These are phyloP conservation scores for Trametopsis cervina DNA, from an alignment of 768 basidiomycete genomes.

Conservation along the genomic window DNA sequence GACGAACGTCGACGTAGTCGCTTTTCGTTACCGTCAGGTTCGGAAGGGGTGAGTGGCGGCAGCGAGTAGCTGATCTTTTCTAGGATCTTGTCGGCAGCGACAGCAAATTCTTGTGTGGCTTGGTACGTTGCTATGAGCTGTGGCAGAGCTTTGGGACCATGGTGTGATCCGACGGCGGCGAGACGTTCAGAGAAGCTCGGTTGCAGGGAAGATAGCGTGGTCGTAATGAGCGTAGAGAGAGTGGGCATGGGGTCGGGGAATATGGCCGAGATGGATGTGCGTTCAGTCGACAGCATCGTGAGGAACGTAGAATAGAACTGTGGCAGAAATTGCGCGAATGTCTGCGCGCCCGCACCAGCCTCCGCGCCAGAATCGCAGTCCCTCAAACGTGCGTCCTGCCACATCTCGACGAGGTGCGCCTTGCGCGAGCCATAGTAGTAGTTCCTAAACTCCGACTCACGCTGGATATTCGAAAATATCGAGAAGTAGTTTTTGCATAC, in stretches of 20 bases:
- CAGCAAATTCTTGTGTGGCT: constrained; percentile 79
- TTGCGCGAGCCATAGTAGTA: constrained; percentile 90
- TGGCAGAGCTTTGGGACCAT: constrained; percentile 55
- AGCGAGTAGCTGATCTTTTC: constrained; percentile 50
- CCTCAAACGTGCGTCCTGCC: constrained; percentile 53
- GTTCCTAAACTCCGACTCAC: constrained; percentile 87
- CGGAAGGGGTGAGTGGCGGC: constrained; percentile 12
- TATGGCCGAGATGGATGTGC: constrained; percentile 68
- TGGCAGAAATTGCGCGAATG: constrained; percentile 63
- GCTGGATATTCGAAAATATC: constrained; percentile 87
- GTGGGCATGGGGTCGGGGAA: constrained; percentile 80
- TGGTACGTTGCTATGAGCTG: constrained; percentile 68
- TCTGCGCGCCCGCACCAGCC: constrained; percentile 22
- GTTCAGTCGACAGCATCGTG: constrained; percentile 60
- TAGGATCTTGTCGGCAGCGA: constrained; percentile 64
- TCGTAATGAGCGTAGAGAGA: constrained; percentile 76
- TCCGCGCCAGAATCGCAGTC: constrained; percentile 39
- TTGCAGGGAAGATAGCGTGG: constrained; percentile 69
- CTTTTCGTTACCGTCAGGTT: constrained; percentile 16
- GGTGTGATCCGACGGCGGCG: constrained; percentile 55
- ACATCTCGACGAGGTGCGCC: constrained; percentile 52
- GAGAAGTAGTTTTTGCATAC: constrained; percentile 73
- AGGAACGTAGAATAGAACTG: constrained; percentile 71
- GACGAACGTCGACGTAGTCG: constrained; percentile 16
- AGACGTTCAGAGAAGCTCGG: constrained; percentile 82